These are phyloP conservation scores for Eruca vesicaria DNA, from an alignment of 441 rosid genomes.

Conservation along the genomic window DNA sequence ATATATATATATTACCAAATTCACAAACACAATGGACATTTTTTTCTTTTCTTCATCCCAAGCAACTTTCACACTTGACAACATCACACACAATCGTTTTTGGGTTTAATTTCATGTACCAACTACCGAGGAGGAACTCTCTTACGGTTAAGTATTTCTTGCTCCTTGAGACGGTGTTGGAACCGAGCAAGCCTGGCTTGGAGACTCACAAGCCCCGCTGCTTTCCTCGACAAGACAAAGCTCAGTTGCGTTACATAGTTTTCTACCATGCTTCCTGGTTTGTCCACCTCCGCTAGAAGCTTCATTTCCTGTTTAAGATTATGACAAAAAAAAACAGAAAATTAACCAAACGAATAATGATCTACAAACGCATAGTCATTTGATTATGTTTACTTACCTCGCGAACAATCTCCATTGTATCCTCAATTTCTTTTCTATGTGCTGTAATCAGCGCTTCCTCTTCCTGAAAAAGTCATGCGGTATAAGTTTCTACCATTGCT, in stretches of 20 bases:
- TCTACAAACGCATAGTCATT: not conserved
- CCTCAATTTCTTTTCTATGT: constrained; percentile 84
- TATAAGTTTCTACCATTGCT: constrained; percentile 28
- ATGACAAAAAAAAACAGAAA: not conserved
- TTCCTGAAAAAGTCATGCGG: constrained; percentile 43
- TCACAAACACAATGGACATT: not conserved
- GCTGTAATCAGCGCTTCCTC: constrained; percentile 79
- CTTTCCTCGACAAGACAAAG: constrained; percentile 80
- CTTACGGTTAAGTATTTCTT: constrained; percentile 90
- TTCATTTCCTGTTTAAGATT: constrained; percentile 80
- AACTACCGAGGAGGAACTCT: constrained; percentile 56
- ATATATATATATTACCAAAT: not conserved
- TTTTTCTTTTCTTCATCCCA: not conserved
- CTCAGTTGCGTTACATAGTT: constrained; percentile 87
- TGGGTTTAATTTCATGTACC: constrained; percentile 2
- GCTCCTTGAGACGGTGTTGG: constrained; percentile 96
- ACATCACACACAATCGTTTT: constrained; percentile 1
- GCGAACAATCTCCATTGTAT: constrained; percentile 83
- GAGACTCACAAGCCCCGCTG: constrained; percentile 87
- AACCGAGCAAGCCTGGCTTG: constrained; percentile 96
- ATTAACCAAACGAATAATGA: not conserved
- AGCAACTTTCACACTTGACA: constrained; percentile 17
- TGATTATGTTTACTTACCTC: constrained; percentile 47
- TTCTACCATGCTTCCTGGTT: constrained; percentile 97
- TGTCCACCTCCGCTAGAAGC: constrained; percentile 91